Percentiles rank a stretch among this genome's conserved stretches.
phyloP scores from a whole-genome alignment of 257 asterid genomes.

The Penstemon davidsonii region DNA sequence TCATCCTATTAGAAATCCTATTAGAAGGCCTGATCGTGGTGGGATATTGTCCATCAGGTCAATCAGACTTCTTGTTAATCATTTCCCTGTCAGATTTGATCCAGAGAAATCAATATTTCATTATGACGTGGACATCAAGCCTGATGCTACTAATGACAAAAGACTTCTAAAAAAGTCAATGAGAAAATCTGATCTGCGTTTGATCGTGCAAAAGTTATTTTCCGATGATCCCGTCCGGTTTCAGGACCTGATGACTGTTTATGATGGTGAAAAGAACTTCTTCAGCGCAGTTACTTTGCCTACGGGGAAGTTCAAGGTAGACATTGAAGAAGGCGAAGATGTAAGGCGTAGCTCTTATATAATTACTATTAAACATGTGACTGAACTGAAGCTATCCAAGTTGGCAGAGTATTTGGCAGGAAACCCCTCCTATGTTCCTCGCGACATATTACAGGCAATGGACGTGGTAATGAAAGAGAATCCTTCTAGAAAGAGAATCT shows the following conservation, averaged over 20 bases:
- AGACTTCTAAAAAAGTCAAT: slow-evolving; percentile 28
- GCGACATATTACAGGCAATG: slow-evolving; percentile 63
- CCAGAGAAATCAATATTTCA: slow-evolving; percentile 39
- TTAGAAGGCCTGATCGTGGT: slow-evolving; percentile 63
- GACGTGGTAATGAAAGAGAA: slow-evolving; percentile 74
- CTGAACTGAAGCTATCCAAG: slow-evolving; percentile 46
- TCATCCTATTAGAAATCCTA: slow-evolving; percentile 45
- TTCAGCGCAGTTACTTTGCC: slow-evolving; percentile 54
- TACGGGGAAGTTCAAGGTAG: slow-evolving; percentile 40
- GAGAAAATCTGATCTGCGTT: slow-evolving; percentile 38
- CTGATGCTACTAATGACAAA: slow-evolving; percentile 24
- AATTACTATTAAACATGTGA: slow-evolving; percentile 44
- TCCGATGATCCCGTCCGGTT: slow-evolving; percentile 28
- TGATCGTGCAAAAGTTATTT: slow-evolving; percentile 45
- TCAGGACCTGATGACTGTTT: slow-evolving; percentile 37
- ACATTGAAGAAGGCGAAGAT: slow-evolving; percentile 47
- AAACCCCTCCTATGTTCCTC: slow-evolving; percentile 43
- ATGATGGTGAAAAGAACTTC: slow-evolving; percentile 68
- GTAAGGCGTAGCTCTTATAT: slow-evolving; percentile 30
- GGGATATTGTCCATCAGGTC: slow-evolving; percentile 35
- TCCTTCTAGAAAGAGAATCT: slow-evolving; percentile 42
- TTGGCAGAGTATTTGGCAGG: slow-evolving; percentile 51
- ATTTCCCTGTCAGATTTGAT: slow-evolving; percentile 52
- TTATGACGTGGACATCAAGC: slow-evolving; percentile 59
- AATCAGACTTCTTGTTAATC: slow-evolving; percentile 55